A percentile compares a stretch with the other conserved stretches of the same genome.
These are phyloP conservation scores for Didymosphaeria variabile DNA, from an alignment of 2,329 filamentous ascomycete genomes.

Conservation along the genomic window DNA sequence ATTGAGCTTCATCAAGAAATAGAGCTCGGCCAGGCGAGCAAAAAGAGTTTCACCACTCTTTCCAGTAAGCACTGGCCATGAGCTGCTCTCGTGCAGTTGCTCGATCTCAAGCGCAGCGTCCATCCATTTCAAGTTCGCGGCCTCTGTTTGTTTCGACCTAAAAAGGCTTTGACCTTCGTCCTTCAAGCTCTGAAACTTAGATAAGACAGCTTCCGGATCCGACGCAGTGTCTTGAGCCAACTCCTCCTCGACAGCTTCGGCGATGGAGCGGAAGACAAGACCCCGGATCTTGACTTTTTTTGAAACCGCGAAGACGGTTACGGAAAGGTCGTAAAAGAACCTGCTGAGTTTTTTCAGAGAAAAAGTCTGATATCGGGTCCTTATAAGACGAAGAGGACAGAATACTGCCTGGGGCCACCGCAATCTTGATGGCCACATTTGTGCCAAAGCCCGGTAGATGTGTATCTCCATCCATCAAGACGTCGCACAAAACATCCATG, in stretches of 20 bases:
- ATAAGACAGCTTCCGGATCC: background rate
- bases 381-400: background rate
- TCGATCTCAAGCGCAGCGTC: background rate
- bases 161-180: background rate
- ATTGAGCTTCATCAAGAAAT: slow-evolving; percentile 1
- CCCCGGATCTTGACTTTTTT: background rate
- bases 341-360: background rate
- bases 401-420: background rate
- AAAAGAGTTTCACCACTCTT: background rate
- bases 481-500: background rate
- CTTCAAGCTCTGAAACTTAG: background rate
- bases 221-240: background rate
- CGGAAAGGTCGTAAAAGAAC: background rate
- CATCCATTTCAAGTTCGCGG: background rate
- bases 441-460: background rate
- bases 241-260: background rate
- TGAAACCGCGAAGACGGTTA: background rate
- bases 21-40: background rate
- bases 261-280: background rate
- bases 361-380: background rate
- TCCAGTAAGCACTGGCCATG: background rate
- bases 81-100: background rate
- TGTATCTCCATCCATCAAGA: background rate
- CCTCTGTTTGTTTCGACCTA: background rate
- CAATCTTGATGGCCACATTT: background rate